Base-by-base conservation (phyloP, 1,284 basidiomycete genomes). In the Papiliotrema fonsecae region DNA sequence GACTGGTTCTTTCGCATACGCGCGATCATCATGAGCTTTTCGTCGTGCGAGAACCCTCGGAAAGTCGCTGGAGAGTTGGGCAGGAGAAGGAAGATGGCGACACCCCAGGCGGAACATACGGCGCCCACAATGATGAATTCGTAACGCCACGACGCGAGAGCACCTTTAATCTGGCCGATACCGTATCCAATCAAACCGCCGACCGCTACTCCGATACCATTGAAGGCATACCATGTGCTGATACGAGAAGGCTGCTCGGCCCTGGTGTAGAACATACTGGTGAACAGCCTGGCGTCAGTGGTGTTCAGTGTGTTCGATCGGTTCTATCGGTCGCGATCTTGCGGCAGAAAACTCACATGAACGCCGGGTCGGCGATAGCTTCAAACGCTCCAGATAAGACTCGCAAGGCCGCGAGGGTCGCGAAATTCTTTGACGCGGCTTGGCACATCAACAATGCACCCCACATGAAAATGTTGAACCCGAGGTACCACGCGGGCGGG, bases 381-480 rank as follows among this genome's bases (percentile, higher is more conserved):
- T 79, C 77, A 16, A 62, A 59, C 0, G 67, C 67, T 2, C 77
- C 77, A n/a, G 68, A 70, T 4, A 78, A 56, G 3, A 78, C 62
- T n/a, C 77, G 69, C 13, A 78, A 59, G 1, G 75, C 71, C 2
- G 72, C 71, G 1, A 78, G 57, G 16, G 70, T 69, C 1, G 61
- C 71, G 52, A 77, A 79, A 45, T 74, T 76, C 10, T 74, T 61
- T 3, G 67, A 62, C 5, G 64, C 76, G 0, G 77, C 76, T 62
- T 79, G 76, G 28, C 59, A 57, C 64, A 68, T 68, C 45, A 67
- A 36, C 57, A 74, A 34, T 49, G 67, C 65, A 21, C 76, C 76
- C 76, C 77, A 78, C 49, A 77, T 57, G 56, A 75, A 73, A 52
- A 78, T 77, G 57, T 77, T 77, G 55, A 71, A 56, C 9, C 72